Conservation (phyloP, 176 grass and related monocot genomes). For the Musa troglodytarum region DNA sequence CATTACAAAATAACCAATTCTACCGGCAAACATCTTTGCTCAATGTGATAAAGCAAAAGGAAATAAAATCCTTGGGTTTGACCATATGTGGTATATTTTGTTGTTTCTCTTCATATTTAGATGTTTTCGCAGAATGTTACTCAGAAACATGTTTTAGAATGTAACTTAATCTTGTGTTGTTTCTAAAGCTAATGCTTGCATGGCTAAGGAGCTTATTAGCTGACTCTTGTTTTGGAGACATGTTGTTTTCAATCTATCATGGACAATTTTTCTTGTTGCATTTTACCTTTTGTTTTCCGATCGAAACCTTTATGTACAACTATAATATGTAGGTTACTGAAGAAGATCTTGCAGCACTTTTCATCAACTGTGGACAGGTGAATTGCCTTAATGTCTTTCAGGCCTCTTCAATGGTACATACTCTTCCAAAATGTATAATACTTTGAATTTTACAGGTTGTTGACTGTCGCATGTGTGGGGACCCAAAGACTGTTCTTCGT, state of each 20-base stretch:
- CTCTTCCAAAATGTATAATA: slow-evolving; percentile 7
- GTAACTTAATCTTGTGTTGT: not conserved
- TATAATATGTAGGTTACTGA: slow-evolving; percentile 66
- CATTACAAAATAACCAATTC: no score
- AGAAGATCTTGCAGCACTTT: slow-evolving; percentile 88
- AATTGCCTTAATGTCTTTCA: slow-evolving; percentile 14
- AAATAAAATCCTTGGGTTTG: no score
- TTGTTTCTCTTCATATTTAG: not conserved
- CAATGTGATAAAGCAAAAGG: no score
- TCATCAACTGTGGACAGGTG: slow-evolving; percentile 92
- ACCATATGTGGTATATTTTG: not conserved
- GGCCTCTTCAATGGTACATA: not conserved
- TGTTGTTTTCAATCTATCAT: not conserved
- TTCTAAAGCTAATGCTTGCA: not conserved
- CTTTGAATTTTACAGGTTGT: slow-evolving; percentile 58
- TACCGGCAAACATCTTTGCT: no score
- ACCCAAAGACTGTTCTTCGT: slow-evolving; percentile 96
- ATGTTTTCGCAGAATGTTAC: not conserved
- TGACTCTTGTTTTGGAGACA: not conserved
- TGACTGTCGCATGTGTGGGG: slow-evolving; percentile 97
- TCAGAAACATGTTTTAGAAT: not conserved
- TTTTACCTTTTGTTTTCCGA: not conserved
- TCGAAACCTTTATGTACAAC: not conserved
- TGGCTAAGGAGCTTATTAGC: not conserved
- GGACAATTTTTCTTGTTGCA: not conserved